Conservation (phyloP, 331 rosid genomes). For the Prunus yedoensis region DNA sequence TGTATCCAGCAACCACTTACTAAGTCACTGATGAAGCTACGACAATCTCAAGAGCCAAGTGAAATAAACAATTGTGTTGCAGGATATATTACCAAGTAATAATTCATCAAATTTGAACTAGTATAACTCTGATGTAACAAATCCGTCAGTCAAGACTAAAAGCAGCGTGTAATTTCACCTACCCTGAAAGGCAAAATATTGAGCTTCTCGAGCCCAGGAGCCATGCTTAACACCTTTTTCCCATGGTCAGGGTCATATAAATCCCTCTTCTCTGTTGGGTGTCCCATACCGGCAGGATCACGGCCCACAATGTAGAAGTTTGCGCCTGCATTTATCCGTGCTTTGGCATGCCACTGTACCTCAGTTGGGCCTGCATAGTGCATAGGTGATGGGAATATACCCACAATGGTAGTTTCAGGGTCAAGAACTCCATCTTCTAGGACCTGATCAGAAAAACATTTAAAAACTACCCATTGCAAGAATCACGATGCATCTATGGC, state of each 20-base stretch:
- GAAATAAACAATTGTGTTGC: background rate
- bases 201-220: constrained; percentile 96
- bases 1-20: background rate
- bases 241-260: constrained; percentile 95
- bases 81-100: background rate
- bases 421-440: constrained; percentile 95
- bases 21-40: background rate
- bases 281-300: constrained; percentile 98
- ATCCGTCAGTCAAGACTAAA: background rate
- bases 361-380: constrained; percentile 98
- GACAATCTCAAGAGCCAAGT: background rate
- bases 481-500: background rate
- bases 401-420: constrained; percentile 83
- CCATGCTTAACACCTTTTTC: constrained; percentile 90
- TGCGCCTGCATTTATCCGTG: constrained; percentile 93
- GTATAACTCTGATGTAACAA: background rate
- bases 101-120: background rate
- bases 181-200: constrained; percentile 94
- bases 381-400: constrained; percentile 98
- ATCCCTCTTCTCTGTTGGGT: constrained; percentile 93
- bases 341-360: constrained; percentile 99
- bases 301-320: constrained; percentile 97
- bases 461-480: constrained; percentile 4
- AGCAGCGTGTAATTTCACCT: constrained; percentile 18
- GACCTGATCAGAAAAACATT: constrained; percentile 52